Evolutionary conservation across 441 rosid genomes (phyloP).

Genomic region (Gossypium aridum): DNA sequence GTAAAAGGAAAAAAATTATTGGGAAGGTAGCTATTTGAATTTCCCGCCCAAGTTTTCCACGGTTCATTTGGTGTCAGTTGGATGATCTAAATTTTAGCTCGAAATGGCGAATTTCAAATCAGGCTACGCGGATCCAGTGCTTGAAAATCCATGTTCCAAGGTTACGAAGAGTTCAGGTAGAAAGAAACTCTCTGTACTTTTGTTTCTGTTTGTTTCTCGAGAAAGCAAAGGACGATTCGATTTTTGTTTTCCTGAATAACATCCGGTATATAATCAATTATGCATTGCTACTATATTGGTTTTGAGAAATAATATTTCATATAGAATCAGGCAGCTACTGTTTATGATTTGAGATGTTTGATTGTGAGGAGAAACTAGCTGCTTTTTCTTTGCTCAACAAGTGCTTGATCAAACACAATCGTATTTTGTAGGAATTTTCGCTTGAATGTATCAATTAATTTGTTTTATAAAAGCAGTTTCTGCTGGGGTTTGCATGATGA

Average conservation of each 20-base stretch:
- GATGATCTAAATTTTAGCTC: background rate
- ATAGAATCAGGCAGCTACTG: background rate
- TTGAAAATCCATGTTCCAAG: background rate
- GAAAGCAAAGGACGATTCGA: background rate
- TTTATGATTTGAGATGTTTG: background rate
- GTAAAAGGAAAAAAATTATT: too few species aligned
- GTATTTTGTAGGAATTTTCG: background rate
- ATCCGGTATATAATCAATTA: background rate
- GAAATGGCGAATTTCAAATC: background rate
- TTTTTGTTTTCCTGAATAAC: background rate
- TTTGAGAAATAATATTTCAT: background rate
- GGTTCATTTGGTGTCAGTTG: background rate
- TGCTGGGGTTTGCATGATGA: constrained; percentile 88
- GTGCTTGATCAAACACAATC: background rate
- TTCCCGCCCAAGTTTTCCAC: background rate
- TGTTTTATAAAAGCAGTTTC: constrained; percentile 16
- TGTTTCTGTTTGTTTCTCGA: background rate
- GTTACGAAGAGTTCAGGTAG: background rate
- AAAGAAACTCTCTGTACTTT: background rate
- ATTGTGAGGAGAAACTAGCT: background rate
- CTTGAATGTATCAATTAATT: background rate
- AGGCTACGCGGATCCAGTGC: background rate
- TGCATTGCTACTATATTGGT: background rate
- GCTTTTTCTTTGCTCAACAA: background rate
- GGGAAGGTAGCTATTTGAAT: background rate